Percentiles rank a stretch among this genome's conserved stretches.
Conservation (phyloP, 345 rosid genomes). For the Gossypium mustelinum region DNA sequence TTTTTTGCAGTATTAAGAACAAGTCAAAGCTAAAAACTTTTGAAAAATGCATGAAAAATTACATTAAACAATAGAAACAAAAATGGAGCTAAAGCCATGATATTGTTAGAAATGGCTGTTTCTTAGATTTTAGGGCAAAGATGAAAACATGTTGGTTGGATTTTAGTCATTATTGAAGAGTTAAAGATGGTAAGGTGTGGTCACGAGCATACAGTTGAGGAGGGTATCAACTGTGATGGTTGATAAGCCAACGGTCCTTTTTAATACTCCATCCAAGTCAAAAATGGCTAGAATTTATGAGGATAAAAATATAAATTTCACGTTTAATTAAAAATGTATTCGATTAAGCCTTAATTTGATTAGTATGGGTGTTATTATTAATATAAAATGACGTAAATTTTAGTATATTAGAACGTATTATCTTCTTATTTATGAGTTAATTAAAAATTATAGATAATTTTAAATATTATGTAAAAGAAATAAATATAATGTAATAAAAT, state of each 20-base stretch:
- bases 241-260: neutral
- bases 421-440: too few species aligned
- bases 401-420: fast-evolving
- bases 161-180: neutral
- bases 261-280: neutral
- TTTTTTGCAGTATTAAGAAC: neutral
- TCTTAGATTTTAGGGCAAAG: neutral
- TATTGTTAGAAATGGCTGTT: neutral
- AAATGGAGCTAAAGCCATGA: neutral
- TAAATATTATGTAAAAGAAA: too few species aligned
- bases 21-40: neutral
- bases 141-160: neutral
- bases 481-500: too few species aligned
- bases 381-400: fast-evolving
- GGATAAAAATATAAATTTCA: too few species aligned
- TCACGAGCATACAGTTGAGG: slow-evolving; percentile 16
- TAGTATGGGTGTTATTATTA: too few species aligned
- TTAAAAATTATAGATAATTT: fast-evolving
- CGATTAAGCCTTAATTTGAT: too few species aligned
- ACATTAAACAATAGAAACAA: neutral
- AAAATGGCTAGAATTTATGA: too few species aligned
- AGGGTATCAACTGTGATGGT: neutral
- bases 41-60: neutral
- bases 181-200: neutral
- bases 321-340: too few species aligned